Conservation (phyloP, 306 rosid genomes). For the Pterocarpus santalinus region DNA sequence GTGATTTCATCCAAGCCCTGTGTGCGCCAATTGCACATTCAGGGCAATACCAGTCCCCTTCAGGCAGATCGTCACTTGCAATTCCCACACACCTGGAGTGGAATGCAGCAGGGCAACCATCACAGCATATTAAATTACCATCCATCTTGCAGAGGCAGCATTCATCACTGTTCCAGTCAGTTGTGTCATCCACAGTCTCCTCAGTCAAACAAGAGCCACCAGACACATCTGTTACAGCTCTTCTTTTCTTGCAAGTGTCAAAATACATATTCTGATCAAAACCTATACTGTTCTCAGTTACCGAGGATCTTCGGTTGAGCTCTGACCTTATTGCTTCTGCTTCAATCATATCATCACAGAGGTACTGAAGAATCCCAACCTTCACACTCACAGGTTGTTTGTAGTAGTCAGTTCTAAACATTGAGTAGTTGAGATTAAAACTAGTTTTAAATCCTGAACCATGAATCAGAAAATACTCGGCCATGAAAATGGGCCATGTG, state of each 20-base stretch:
- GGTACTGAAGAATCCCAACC: slow-evolving; percentile 81
- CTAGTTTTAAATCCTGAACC: slow-evolving; percentile 71
- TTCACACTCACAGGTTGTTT: slow-evolving; percentile 72
- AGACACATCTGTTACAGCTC: slow-evolving; percentile 59
- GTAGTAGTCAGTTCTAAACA: slow-evolving; percentile 75
- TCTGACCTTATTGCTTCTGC: slow-evolving; percentile 86
- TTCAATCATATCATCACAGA: slow-evolving; percentile 96
- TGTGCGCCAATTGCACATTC: slow-evolving; percentile 82
- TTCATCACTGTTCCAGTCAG: slow-evolving; percentile 94
- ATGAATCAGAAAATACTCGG: slow-evolving; percentile 84
- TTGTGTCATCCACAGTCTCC: slow-evolving; percentile 63
- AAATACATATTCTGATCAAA: slow-evolving; percentile 71
- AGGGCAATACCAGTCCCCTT: slow-evolving; percentile 99
- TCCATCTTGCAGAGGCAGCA: slow-evolving; percentile 99
- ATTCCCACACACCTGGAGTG: slow-evolving; percentile 94
- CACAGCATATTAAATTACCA: slow-evolving; percentile 96
- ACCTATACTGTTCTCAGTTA: slow-evolving; percentile 66
- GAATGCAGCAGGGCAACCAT: slow-evolving; percentile 99
- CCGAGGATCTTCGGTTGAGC: slow-evolving; percentile 86
- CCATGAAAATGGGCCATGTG: slow-evolving; percentile 95
- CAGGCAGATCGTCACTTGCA: slow-evolving; percentile 78
- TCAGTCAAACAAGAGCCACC: slow-evolving; percentile 65
- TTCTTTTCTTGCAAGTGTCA: slow-evolving; percentile 74
- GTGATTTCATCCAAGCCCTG: slow-evolving; percentile 72
- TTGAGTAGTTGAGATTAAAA: slow-evolving; percentile 63